These are phyloP conservation scores for Calocera cornea DNA, from an alignment of 768 basidiomycete genomes.

Conservation along the genomic window DNA sequence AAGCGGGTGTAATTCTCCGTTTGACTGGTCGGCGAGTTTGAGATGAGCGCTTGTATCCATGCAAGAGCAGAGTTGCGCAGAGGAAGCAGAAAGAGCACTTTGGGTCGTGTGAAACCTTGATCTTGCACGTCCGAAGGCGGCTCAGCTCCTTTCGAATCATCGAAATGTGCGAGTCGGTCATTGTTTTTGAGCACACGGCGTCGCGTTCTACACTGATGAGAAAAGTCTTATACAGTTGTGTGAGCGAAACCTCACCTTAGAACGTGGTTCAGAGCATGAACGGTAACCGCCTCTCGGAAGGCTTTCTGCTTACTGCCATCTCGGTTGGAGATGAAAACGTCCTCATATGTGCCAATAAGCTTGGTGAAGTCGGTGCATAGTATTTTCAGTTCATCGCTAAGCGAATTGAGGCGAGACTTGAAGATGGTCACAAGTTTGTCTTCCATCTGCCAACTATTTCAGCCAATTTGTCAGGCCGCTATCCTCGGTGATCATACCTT, in stretches of 20 bases:
- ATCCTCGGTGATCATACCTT: conserved; percentile 19
- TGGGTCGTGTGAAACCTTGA: conserved; percentile 95
- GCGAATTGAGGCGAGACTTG: conserved; percentile 31
- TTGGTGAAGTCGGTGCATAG: conserved; percentile 25
- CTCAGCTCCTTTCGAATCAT: conserved; percentile 34
- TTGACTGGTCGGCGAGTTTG: conserved; percentile 65
- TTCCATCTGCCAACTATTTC: conserved; percentile 26
- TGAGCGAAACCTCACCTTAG: conserved; percentile 48
- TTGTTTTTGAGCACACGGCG: conserved; percentile 85
- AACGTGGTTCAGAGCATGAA: conserved; percentile 82
- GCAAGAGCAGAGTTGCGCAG: conserved; percentile 78
- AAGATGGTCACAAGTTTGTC: conserved; percentile 47
- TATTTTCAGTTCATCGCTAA: neutral
- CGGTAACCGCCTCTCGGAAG: conserved; percentile 52
- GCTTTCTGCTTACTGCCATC: conserved; percentile 49
- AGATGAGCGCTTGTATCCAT: conserved; percentile 69
- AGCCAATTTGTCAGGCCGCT: conserved; percentile 3
- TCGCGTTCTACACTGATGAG: conserved; percentile 56
- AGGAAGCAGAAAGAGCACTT: conserved; percentile 80
- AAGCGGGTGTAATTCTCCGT: conserved; percentile 83
- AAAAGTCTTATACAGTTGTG: neutral
- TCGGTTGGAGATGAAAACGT: conserved; percentile 59
- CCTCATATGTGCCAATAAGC: conserved; percentile 50
- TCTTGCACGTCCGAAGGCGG: conserved; percentile 60
- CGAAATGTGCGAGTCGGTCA: conserved; percentile 65